Base-by-base conservation (phyloP, 495 filamentous ascomycete genomes). In the Hamigera avellanea region DNA sequence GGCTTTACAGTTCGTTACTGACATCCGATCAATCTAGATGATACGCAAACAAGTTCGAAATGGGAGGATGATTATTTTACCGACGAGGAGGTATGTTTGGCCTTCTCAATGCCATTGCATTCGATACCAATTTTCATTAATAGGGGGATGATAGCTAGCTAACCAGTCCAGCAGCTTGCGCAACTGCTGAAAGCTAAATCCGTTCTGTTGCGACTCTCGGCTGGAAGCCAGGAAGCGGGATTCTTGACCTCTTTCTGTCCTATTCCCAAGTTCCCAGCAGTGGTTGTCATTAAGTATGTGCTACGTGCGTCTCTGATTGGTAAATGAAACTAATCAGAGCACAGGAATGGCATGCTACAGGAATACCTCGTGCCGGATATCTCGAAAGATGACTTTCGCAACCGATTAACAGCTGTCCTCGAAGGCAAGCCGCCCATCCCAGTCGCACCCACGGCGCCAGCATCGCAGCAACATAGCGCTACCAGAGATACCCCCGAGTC, bases 211-310 rank as follows among this genome's bases (percentile, higher is more conserved):
- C 72, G 78, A 35, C 66, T 95, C 9, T 56, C 59, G 15, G 72
- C 77, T 14, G 81, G 76, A 8, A 86, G 78, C 10, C 67, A 77
- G 38, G 89, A 95, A 60, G 86, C 85, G 10, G 74, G 72, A 2
- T 91, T 81, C 45, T 64, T 96, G 5, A 69, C 79, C 3, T 82
- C 83, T 3, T 79, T 94, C 49, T 93, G 80, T 47, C 83, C 83
- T 0, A 57, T 94, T 6, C 64, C 71, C 1, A 73, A 72, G 34
- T 76, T 76, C 30, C 91, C 89, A 0, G 77, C 82, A 4, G 54
- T 93, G 1, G 68, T 95, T 8, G 57, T 93, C 5, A 86, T 95
- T 39, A 68, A 71, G 81, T 83, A 56, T 17, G 76, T 53, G 12
- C 14, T 4, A 34, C 8, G 12, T 4, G 17, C 6, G 29, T n/a